phyloP scores from a whole-genome alignment of 768 basidiomycete species.

The Hypsizygus marmoreus region DNA sequence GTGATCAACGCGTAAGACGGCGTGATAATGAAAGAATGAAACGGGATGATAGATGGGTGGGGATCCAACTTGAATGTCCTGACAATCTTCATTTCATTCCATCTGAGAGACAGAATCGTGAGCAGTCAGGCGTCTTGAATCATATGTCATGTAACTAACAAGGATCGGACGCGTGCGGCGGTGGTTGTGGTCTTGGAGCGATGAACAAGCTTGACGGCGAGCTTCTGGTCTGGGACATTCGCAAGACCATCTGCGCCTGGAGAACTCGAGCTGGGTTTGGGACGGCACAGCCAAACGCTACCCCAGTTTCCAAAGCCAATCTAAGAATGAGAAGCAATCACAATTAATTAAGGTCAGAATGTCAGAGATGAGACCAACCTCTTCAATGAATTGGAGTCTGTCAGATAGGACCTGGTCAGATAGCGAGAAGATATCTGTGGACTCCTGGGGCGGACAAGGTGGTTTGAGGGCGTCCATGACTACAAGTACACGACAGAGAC shows the following conservation, averaged over 20 bases:
- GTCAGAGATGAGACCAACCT: slow-evolving; percentile 44
- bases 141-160: slow-evolving; percentile 50
- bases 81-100: slow-evolving; percentile 99
- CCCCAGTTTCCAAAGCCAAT: slow-evolving; percentile 95
- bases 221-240: slow-evolving; percentile 49
- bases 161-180: slow-evolving; percentile 84
- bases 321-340: slow-evolving; percentile 34
- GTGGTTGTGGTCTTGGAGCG: slow-evolving; percentile 83
- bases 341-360: slow-evolving; percentile 5
- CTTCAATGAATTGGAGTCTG: slow-evolving; percentile 73
- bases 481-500: slow-evolving; percentile 67
- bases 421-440: slow-evolving; percentile 71
- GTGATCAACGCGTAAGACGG: slow-evolving; percentile 88
- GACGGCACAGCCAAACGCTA: slow-evolving; percentile 79
- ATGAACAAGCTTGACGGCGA: slow-evolving; percentile 95
- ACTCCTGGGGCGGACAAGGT: slow-evolving; percentile 31
- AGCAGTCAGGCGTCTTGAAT: neutral
- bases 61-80: slow-evolving; percentile 79
- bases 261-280: slow-evolving; percentile 48
- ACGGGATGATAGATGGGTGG: slow-evolving; percentile 91
- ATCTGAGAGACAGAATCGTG: slow-evolving; percentile 46
- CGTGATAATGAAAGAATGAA: slow-evolving; percentile 92
- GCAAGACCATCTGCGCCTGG: slow-evolving; percentile 33
- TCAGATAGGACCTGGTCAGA: slow-evolving; percentile 73
- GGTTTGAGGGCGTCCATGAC: slow-evolving; percentile 42